Evolutionary conservation across 192 early-diverging fungal genomes (phyloP).

Genomic region (Gigaspora rosea): DNA sequence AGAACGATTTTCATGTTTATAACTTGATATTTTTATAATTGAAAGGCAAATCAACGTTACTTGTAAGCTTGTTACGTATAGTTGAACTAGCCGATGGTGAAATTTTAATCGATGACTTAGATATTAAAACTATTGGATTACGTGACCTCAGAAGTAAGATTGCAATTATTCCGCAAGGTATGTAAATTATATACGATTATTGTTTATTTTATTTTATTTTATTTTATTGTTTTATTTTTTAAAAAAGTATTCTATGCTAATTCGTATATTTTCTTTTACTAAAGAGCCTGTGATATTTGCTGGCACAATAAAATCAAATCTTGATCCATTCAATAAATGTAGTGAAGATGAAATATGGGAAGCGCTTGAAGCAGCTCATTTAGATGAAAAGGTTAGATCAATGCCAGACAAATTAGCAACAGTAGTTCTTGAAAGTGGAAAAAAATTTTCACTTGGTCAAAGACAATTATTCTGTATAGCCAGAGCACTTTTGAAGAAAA

Average conservation of each 20-base stretch:
- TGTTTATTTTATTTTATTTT: neutral
- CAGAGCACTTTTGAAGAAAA: slow-evolving; percentile 54
- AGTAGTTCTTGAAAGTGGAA: slow-evolving; percentile 51
- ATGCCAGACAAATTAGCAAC: slow-evolving; percentile 46
- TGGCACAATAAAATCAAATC: slow-evolving; percentile 81
- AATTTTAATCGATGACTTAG: slow-evolving; percentile 76
- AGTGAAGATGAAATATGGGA: slow-evolving; percentile 68
- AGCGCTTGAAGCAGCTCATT: slow-evolving; percentile 55
- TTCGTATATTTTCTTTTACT: neutral
- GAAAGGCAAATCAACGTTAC: slow-evolving; percentile 40
- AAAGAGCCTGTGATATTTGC: slow-evolving; percentile 62
- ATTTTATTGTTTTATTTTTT: slow-evolving; percentile 46
- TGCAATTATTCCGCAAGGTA: slow-evolving; percentile 88
- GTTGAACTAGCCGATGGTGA: slow-evolving; percentile 43
- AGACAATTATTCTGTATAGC: slow-evolving; percentile 63
- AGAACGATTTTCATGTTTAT: slow-evolving; percentile 19
- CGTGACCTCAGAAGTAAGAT: slow-evolving; percentile 68
- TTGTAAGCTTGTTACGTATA: slow-evolving; percentile 45
- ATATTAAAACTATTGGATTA: slow-evolving; percentile 66
- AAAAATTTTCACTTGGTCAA: slow-evolving; percentile 61
- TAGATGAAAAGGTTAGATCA: slow-evolving; percentile 45
- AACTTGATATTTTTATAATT: slow-evolving; percentile 22
- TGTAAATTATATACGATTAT: neutral
- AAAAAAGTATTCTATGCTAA: neutral
- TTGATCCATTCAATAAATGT: slow-evolving; percentile 73